These are phyloP conservation scores for Stagonosporopsis chrysanthemi DNA, from an alignment of 2,329 filamentous ascomycete species.

Conservation along the genomic window DNA sequence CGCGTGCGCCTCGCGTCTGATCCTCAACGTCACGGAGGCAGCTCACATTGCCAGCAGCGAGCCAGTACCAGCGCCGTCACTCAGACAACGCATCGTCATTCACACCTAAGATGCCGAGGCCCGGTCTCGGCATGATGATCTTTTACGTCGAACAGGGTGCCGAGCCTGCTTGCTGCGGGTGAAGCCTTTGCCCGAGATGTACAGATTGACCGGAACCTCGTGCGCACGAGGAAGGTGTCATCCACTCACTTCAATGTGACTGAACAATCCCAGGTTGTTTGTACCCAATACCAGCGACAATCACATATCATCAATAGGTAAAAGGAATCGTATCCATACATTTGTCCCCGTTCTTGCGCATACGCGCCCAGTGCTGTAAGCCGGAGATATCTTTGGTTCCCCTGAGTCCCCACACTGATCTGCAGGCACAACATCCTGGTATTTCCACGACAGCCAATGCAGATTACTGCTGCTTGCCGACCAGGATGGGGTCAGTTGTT, in stretches of 20 bases:
- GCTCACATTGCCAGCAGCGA: constrained; percentile 16
- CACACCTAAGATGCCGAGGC: background rate
- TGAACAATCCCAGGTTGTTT: constrained; percentile 8
- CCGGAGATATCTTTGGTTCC: constrained; percentile 1
- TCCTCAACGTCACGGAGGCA: constrained; percentile 18
- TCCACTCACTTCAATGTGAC: background rate
- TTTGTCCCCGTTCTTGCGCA: constrained; percentile 4
- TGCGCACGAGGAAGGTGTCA: constrained; percentile 14
- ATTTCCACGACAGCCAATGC: constrained; percentile 2
- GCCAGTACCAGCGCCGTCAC: constrained; percentile 12
- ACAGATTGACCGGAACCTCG: background rate
- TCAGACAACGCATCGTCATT: constrained; percentile 18
- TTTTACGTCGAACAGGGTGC: background rate
- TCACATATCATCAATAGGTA: constrained; percentile 6
- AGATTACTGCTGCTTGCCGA: constrained; percentile 3
- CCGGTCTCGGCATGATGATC: constrained; percentile 7
- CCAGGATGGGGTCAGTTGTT: constrained; percentile 12
- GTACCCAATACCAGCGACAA: background rate
- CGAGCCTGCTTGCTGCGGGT: background rate
- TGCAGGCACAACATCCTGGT: constrained; percentile 15
- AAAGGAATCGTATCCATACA: constrained; percentile 9
- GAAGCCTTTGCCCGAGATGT: background rate
- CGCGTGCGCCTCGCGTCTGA: constrained; percentile 17
- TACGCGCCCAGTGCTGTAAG: constrained; percentile 10
- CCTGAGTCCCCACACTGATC: constrained; percentile 9